Conservation (phyloP, 1,139 yeast species). For the Hansenula lynferdii region DNA sequence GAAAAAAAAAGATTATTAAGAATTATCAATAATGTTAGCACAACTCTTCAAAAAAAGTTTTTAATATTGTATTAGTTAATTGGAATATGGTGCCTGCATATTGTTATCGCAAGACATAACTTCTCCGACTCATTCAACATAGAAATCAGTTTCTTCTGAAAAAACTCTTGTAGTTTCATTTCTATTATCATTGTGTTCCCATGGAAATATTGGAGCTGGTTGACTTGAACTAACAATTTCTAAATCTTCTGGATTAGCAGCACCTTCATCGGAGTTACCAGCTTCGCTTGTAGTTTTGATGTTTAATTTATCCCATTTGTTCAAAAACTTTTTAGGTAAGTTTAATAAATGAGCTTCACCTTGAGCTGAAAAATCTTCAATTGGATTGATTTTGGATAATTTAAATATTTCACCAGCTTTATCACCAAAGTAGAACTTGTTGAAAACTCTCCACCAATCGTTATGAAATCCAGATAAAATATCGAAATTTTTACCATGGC, state of each 20-base stretch:
- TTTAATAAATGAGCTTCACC: constrained; percentile 7
- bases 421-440: constrained; percentile 12
- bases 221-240: constrained; percentile 1
- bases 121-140: constrained; percentile 6
- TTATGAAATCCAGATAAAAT: constrained; percentile 8
- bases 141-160: constrained; percentile 12
- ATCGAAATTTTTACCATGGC: constrained; percentile 10
- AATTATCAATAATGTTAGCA: too few relatives aligned
- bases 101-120: too few relatives aligned
- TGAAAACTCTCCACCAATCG: constrained; percentile 18
- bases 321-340: constrained; percentile 6
- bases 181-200: constrained; percentile 16
- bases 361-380: constrained; percentile 12
- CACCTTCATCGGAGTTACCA: constrained; percentile 7
- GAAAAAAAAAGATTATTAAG: too few relatives aligned
- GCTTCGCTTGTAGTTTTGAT: neutral
- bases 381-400: constrained; percentile 9
- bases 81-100: too few relatives aligned
- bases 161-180: constrained; percentile 14
- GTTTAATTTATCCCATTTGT: constrained; percentile 9
- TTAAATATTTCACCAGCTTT: constrained; percentile 10
- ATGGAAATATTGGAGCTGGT: constrained; percentile 18
- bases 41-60: too few relatives aligned
- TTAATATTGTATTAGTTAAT: too few relatives aligned
- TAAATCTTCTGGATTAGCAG: neutral